Evolutionary conservation across 2,329 filamentous ascomycete genomes (phyloP), one percentile per base, ranked within the genome.

Genomic region (Verticillium nubilum): DNA sequence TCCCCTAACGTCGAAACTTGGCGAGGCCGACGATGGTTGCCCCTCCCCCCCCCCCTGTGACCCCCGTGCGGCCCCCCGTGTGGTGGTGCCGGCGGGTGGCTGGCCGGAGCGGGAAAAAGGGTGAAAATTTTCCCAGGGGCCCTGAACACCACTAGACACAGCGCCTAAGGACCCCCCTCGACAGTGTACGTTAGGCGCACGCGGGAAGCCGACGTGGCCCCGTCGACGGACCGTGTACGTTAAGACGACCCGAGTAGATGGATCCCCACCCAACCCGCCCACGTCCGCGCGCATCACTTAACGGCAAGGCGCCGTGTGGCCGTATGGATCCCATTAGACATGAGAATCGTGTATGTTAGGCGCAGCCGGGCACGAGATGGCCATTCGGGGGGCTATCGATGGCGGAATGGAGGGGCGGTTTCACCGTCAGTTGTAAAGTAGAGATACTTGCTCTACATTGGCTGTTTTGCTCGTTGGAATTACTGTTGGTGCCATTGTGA

Each of bases 311-410:
- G 60, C 54, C 54, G 59, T 59, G 59, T 58, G 58, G 50, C 42
- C 58, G 42, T 59, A 63, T 63, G 62, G 62, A 63, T 63, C 61
- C 56, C 53, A 63, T 63, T 63, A 63, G 61, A 62, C 61, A 63
- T 58, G 52, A 27, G 54, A 58, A 56, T 59, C 62, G 61, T 64
- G 61, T 63, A 63, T 56, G 62, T 63, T 57, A 62, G 59, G 59
- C 61, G 50, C 58, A 62, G 57, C 62, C 61, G 62, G 61, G 19
- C 42, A 50, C 42, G 42, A 50, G 42, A 23, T 23, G 42, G 42
- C 19, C 42, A 10, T 25, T 50, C 19, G 42, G 42, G n/a, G 33
- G n/a, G 19, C 42, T 23, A 50, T 26, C 42, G 42, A 50, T 50
- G 42, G 42, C 42, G 42, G 42, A 26, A 50, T 23, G 42, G 42